A percentile compares a stretch with the other conserved stretches of the same genome.
Conservation (phyloP, 768 basidiomycete species). For the Auriscalpium orientale region DNA sequence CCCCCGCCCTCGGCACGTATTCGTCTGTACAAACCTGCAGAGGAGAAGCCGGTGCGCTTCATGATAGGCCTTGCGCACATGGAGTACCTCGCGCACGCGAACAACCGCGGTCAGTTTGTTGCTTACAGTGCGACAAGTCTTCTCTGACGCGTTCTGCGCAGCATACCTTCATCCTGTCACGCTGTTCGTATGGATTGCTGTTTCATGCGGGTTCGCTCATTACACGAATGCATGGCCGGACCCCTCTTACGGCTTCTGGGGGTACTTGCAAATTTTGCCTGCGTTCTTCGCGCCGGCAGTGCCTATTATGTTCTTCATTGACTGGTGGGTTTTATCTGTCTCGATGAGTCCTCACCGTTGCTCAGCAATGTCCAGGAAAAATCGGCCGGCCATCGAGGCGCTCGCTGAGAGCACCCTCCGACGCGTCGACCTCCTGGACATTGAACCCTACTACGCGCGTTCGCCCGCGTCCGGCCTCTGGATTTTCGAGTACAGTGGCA, state of each 20-base stretch:
- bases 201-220: conserved; percentile 53
- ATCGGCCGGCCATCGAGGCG: conserved; percentile 62
- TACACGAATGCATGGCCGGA: conserved; percentile 65
- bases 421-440: conserved; percentile 46
- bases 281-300: conserved; percentile 57
- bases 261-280: conserved; percentile 55
- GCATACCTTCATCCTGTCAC: conserved; percentile 54
- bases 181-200: conserved; percentile 50
- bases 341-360: background rate
- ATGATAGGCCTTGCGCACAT: conserved; percentile 57
- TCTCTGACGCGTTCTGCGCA: conserved; percentile 17
- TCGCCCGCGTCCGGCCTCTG: conserved; percentile 63
- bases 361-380: conserved; percentile 39
- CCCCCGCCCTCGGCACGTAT: conserved; percentile 33
- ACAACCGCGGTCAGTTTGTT: conserved; percentile 40
- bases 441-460: conserved; percentile 47
- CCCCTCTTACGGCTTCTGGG: conserved; percentile 31
- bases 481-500: conserved; percentile 52
- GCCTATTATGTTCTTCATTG: conserved; percentile 56
- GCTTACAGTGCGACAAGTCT: background rate
- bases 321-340: conserved; percentile 49
- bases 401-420: conserved; percentile 43
- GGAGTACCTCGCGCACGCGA: conserved; percentile 62
- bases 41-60: conserved; percentile 58
- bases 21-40: conserved; percentile 40